Conservation (phyloP, 2,329 filamentous ascomycete genomes). For the Calonectria pseudoturangicola region DNA sequence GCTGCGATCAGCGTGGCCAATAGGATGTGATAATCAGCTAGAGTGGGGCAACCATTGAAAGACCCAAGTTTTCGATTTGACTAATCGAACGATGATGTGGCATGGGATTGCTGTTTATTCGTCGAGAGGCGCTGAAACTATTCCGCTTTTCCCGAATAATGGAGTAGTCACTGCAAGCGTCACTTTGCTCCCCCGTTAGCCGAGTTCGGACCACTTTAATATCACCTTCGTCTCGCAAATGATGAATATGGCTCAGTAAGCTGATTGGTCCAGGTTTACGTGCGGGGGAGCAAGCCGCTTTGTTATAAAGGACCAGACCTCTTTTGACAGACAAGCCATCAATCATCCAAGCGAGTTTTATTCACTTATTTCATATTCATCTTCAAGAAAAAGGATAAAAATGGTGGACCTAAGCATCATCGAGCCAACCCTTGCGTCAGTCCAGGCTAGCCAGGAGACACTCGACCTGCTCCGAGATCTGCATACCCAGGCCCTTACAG, state of each 20-base stretch:
- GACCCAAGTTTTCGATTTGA: not conserved
- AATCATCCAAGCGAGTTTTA: not conserved
- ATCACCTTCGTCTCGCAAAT: not conserved
- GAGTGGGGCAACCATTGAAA: not conserved
- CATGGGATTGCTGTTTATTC: not conserved
- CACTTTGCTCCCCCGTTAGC: slow-evolving; percentile 56
- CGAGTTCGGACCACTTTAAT: not conserved
- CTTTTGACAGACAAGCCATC: too few relatives aligned
- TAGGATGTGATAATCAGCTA: not conserved
- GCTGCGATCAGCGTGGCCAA: not conserved
- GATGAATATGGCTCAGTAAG: not conserved
- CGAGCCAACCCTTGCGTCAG: slow-evolving; percentile 56
- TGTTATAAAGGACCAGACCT: not conserved
- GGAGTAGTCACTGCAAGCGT: not conserved
- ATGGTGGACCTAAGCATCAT: slow-evolving; percentile 49
- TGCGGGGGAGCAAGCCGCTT: not conserved
- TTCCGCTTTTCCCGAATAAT: not conserved
- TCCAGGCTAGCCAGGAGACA: slow-evolving; percentile 54
- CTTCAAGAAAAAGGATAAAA: not conserved
- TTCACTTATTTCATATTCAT: not conserved
- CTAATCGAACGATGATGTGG: not conserved
- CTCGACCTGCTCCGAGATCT: slow-evolving; percentile 55
- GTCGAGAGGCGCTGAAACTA: not conserved
- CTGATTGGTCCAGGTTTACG: not conserved
- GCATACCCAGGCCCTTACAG: slow-evolving; percentile 57